Evolutionary conservation across 2,329 filamentous ascomycete genomes (phyloP).

Genomic region (Chrysosporium keratinophilum): DNA sequence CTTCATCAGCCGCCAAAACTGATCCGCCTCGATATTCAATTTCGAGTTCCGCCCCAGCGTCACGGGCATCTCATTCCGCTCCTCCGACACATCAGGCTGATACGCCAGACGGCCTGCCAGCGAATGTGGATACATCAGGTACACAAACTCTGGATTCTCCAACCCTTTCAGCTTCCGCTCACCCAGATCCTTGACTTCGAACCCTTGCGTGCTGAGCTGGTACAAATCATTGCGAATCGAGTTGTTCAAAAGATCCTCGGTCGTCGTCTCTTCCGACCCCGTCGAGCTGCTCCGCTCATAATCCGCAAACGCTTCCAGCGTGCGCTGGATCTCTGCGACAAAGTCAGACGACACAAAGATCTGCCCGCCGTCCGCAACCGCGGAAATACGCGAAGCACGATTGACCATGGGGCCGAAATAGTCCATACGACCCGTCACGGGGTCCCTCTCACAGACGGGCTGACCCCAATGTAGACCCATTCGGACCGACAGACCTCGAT

Average conservation of each 20-base stretch:
- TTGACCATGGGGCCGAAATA: slow-evolving; percentile 99
- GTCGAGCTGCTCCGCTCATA: slow-evolving; percentile 59
- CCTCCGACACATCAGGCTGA: slow-evolving; percentile 40
- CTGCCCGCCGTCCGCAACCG: slow-evolving; percentile 89
- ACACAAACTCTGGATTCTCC: slow-evolving; percentile 92
- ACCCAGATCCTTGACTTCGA: slow-evolving; percentile 92
- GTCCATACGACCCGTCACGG: slow-evolving; percentile 95
- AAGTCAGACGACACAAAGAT: slow-evolving; percentile 96
- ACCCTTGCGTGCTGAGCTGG: slow-evolving; percentile 79
- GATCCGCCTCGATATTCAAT: slow-evolving; percentile 70
- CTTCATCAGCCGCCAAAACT: slow-evolving; percentile 82
- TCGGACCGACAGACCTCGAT: slow-evolving; percentile 83
- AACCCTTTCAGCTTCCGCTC: slow-evolving; percentile 93
- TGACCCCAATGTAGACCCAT: slow-evolving; percentile 97
- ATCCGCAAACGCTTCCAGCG: slow-evolving; percentile 80
- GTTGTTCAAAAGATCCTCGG: slow-evolving; percentile 62
- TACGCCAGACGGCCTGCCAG: slow-evolving; percentile 58
- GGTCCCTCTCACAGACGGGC: slow-evolving; percentile 89
- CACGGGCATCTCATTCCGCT: slow-evolving; percentile 35
- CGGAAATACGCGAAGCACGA: slow-evolving; percentile 84
- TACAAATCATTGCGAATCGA: slow-evolving; percentile 79
- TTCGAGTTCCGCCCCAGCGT: slow-evolving; percentile 52
- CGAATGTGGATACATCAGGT: slow-evolving; percentile 86
- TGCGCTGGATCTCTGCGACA: slow-evolving; percentile 87
- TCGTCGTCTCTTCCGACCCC: slow-evolving; percentile 62